Percentiles rank a stretch among this genome's conserved stretches.
Conservation (phyloP, 306 rosid genomes). For the Sindora glabra region DNA sequence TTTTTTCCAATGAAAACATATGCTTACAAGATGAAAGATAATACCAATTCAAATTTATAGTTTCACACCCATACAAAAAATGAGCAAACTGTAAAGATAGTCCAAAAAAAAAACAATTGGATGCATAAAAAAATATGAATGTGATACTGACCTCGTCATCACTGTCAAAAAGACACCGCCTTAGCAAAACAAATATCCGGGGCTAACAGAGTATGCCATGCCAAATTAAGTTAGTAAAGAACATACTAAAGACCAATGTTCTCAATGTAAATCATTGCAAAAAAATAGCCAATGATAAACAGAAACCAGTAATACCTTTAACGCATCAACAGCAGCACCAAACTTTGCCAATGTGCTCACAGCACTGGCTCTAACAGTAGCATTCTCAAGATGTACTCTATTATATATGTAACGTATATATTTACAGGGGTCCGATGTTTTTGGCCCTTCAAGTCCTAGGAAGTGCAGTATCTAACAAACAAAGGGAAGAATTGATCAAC, state of each 20-base stretch:
- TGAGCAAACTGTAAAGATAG: too few species aligned
- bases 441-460: slow-evolving; percentile 96
- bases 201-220: slow-evolving; percentile 51
- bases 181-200: slow-evolving; percentile 70
- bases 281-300: not conserved
- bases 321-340: slow-evolving; percentile 80
- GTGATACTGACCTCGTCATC: slow-evolving; percentile 80
- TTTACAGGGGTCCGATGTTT: slow-evolving; percentile 96
- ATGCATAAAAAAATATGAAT: slow-evolving; percentile 4
- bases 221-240: slow-evolving; percentile 18
- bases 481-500: not conserved
- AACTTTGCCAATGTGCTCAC: slow-evolving; percentile 98
- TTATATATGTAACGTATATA: slow-evolving; percentile 90
- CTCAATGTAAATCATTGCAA: not conserved
- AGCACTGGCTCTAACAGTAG: slow-evolving; percentile 95
- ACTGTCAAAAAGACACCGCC: slow-evolving; percentile 89
- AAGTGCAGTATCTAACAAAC: slow-evolving; percentile 79
- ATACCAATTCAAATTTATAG: not conserved
- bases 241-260: not conserved
- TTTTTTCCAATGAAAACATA: too few species aligned
- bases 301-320: slow-evolving; percentile 48
- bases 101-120: not conserved
- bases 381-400: slow-evolving; percentile 97
- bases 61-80: not conserved
- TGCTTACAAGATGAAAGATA: too few species aligned